Evolutionary conservation across 345 rosid genomes (phyloP).

Genomic region (Linum lewisii): DNA sequence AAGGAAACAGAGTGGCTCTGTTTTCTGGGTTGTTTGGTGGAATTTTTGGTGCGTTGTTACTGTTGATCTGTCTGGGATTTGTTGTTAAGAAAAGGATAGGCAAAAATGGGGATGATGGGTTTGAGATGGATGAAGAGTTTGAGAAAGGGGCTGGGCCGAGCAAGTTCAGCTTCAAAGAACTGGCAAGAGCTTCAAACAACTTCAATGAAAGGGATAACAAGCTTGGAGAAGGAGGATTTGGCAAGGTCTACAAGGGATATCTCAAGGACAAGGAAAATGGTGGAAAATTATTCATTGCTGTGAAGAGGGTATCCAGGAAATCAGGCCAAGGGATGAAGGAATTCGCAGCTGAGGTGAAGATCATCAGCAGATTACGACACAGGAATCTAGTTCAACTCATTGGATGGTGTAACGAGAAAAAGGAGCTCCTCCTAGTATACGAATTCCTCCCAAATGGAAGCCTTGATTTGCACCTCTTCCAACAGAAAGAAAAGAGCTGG

Average conservation of each 20-base stretch:
- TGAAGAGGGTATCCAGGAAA: slow-evolving; percentile 15
- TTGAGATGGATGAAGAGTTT: slow-evolving; percentile 9
- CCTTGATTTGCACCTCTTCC: slow-evolving; percentile 15
- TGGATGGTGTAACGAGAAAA: slow-evolving; percentile 24
- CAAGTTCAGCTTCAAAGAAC: slow-evolving; percentile 15
- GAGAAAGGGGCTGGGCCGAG: slow-evolving; percentile 11
- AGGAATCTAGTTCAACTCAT: slow-evolving; percentile 22
- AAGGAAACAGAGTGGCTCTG: not conserved
- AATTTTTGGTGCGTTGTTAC: not conserved
- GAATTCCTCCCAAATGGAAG: slow-evolving; percentile 14
- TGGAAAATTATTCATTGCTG: slow-evolving; percentile 8
- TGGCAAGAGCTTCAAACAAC: slow-evolving; percentile 11
- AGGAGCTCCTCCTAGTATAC: slow-evolving; percentile 15
- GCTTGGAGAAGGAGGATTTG: slow-evolving; percentile 23
- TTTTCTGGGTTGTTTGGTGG: not conserved
- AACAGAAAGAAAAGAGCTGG: not conserved
- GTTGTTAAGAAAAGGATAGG: not conserved
- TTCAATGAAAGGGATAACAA: slow-evolving; percentile 12
- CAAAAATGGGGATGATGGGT: not conserved
- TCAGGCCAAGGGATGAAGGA: slow-evolving; percentile 22
- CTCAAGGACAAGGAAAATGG: slow-evolving; percentile 2
- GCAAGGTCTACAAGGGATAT: slow-evolving; percentile 18
- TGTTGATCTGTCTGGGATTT: not conserved
- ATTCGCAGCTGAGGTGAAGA: slow-evolving; percentile 20
- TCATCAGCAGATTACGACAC: slow-evolving; percentile 23